Evolutionary conservation across 148 eudicot species (phyloP), one percentile per base, ranked within the genome.

Genomic region (Rhododendron griersonianum): DNA sequence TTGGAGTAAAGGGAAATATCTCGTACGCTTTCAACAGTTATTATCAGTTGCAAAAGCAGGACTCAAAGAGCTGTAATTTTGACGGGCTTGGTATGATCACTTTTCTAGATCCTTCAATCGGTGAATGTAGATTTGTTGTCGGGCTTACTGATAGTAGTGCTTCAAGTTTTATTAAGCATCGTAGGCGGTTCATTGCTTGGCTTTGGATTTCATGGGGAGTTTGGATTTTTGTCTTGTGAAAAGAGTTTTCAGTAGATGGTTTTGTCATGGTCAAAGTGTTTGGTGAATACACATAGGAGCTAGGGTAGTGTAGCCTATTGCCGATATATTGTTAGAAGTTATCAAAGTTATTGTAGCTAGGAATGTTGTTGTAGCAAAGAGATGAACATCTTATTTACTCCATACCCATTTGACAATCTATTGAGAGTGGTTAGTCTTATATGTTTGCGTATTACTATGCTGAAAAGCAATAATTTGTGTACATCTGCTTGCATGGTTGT

Each of bases 21-120:
- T 95, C 98, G 0, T 95, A 93, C 41, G 98, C 98, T 1, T 95
- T 95, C 82, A 95, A 93, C 88, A 93, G 98, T 88, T 95, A 95
- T 81, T 94, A 95, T 86, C 98, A 94, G 90, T 51, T 91, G 48
- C 92, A 88, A 78, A 95, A 93, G 87, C 98, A 94, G 87, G 86
- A 93, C 83, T 89, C 90, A 1, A 76, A 71, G 85, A 94, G 98
- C 91, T 95, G 98, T 86, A 95, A 94, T 45, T 95, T 94, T 80
- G 97, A 95, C 85, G 97, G 98, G 82, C 88, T 95, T 16, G 98
- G 97, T 69, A 90, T 93, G 92, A 88, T 95, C 80, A 95, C 98
- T 67, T 94, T 94, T 82, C 82, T 94, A 57, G 92, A 95, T 89
- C 98, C 98, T 63, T 95, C 98, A 0, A 65, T 95, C 53, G 98